A percentile compares a stretch with the other conserved stretches of the same genome.
phyloP scores from a whole-genome alignment of 2,329 filamentous ascomycete species.

The Cyphellophora europaea region DNA sequence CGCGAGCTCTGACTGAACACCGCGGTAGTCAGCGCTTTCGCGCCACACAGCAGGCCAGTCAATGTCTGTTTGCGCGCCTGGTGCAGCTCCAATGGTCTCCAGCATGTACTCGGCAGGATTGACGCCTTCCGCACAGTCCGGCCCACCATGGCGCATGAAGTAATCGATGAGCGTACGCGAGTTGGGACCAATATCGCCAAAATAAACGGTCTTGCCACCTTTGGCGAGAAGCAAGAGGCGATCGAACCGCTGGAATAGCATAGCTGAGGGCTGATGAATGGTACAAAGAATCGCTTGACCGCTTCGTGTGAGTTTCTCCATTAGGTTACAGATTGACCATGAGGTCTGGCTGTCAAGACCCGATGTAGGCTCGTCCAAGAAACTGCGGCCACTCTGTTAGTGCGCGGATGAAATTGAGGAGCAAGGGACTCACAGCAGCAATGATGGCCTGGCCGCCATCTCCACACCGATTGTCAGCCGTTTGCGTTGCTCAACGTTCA shows the following conservation, averaged over 20 bases:
- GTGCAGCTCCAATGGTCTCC: constrained; percentile 28
- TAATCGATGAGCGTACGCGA: constrained; percentile 54
- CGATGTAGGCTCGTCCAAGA: constrained; percentile 52
- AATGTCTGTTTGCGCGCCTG: constrained; percentile 51
- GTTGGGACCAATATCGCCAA: constrained; percentile 68
- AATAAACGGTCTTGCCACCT: constrained; percentile 72
- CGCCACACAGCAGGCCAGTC: constrained; percentile 58
- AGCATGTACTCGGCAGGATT: constrained; percentile 60
- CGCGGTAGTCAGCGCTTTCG: constrained; percentile 42
- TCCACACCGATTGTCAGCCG: constrained; percentile 91
- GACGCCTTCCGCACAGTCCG: constrained; percentile 54
- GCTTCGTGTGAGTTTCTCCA: constrained; percentile 50
- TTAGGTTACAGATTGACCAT: constrained; percentile 54
- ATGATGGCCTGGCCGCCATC: constrained; percentile 57
- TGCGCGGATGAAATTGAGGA: constrained; percentile 31
- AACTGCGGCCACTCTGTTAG: constrained; percentile 36
- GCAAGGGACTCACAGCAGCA: constrained; percentile 59
- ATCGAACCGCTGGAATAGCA: constrained; percentile 52
- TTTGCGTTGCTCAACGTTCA: constrained; percentile 55
- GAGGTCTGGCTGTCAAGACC: constrained; percentile 57
- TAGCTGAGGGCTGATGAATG: constrained; percentile 46
- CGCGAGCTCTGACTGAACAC: constrained; percentile 47
- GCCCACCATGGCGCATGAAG: constrained; percentile 64
- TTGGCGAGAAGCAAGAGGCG: constrained; percentile 67
- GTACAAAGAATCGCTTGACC: constrained; percentile 49